These are phyloP conservation scores for Hirsutella thompsonii DNA, from an alignment of 2,329 filamentous ascomycete species.

Conservation along the genomic window DNA sequence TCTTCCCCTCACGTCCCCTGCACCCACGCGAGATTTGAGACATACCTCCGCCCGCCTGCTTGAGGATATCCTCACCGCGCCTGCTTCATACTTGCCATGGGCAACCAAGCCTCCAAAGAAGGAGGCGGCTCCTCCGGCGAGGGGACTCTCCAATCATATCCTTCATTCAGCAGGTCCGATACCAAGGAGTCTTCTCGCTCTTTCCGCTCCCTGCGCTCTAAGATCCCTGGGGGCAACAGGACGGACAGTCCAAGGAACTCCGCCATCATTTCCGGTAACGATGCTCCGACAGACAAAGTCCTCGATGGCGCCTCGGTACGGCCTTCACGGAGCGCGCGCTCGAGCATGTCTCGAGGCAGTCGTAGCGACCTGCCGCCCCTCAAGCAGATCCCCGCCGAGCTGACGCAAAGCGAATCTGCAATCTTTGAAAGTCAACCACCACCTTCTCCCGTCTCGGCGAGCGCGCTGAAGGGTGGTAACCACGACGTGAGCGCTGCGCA, in stretches of 20 bases:
- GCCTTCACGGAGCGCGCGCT: constrained; percentile 51
- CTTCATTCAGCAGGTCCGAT: constrained; percentile 83
- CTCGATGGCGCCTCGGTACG: constrained; percentile 62
- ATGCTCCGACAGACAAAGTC: constrained; percentile 43
- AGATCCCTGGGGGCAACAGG: constrained; percentile 65
- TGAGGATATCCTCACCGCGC: background rate
- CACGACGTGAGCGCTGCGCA: constrained; percentile 72
- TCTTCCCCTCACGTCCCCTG: constrained; percentile 8
- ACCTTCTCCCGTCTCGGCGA: constrained; percentile 77
- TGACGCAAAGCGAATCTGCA: constrained; percentile 28
- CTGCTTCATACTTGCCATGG: constrained; percentile 38
- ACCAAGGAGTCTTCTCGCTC: constrained; percentile 87
- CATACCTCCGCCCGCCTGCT: constrained; percentile 4
- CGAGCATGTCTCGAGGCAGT: constrained; percentile 30
- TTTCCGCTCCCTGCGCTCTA: constrained; percentile 72
- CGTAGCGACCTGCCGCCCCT: constrained; percentile 30
- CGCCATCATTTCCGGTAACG: constrained; percentile 49
- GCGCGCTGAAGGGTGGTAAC: constrained; percentile 58
- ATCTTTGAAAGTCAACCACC: constrained; percentile 46
- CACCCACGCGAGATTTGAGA: constrained; percentile 16
- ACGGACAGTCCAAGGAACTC: constrained; percentile 76
- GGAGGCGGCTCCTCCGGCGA: constrained; percentile 32
- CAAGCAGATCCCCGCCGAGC: constrained; percentile 27
- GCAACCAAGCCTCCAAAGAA: constrained; percentile 60
- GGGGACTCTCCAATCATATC: constrained; percentile 60